phyloP scores from a whole-genome alignment of 2,329 filamentous ascomycete species.

The Reticulascus tulasneorum region DNA sequence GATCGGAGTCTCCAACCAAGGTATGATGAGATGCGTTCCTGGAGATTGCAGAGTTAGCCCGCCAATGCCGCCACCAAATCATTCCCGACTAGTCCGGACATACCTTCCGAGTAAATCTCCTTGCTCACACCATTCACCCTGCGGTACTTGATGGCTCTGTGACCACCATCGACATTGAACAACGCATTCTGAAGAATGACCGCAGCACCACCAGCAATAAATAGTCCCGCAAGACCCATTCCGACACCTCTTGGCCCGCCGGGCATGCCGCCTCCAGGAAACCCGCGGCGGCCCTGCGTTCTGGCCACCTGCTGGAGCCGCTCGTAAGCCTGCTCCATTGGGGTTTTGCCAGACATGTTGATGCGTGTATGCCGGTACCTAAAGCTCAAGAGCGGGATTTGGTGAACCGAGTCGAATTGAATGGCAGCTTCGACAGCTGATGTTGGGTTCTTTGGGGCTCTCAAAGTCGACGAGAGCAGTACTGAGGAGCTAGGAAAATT shows the following conservation, averaged over 20 bases:
- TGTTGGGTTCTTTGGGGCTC: too few species aligned
- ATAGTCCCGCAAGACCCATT: slow-evolving; percentile 35
- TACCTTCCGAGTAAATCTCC: slow-evolving; percentile 95
- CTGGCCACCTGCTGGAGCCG: slow-evolving; percentile 46
- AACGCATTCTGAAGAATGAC: slow-evolving; percentile 56
- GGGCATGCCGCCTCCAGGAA: slow-evolving; percentile 37
- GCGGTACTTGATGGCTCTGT: slow-evolving; percentile 97
- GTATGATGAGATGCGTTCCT: slow-evolving; percentile 91
- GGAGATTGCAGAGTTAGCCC: neutral
- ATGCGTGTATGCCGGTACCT: neutral
- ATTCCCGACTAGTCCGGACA: too few species aligned
- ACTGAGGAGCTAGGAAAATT: too few species aligned
- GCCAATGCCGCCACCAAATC: too few species aligned
- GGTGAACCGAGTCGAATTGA: neutral
- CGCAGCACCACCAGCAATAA: slow-evolving; percentile 44
- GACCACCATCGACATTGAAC: slow-evolving; percentile 92
- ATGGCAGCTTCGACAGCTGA: neutral
- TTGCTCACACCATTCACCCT: slow-evolving; percentile 88
- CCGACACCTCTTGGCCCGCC: slow-evolving; percentile 32
- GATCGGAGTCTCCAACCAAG: slow-evolving; percentile 96
- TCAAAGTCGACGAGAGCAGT: too few species aligned
- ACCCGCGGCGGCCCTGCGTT: slow-evolving; percentile 33
- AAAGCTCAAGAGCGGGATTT: neutral
- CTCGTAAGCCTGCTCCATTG: slow-evolving; percentile 47
- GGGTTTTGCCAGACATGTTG: slow-evolving; percentile 22